A percentile compares a stretch with the other conserved stretches of the same genome.
Conservation (phyloP, 148 eudicot species). For the Heliamphora exappendiculata region DNA sequence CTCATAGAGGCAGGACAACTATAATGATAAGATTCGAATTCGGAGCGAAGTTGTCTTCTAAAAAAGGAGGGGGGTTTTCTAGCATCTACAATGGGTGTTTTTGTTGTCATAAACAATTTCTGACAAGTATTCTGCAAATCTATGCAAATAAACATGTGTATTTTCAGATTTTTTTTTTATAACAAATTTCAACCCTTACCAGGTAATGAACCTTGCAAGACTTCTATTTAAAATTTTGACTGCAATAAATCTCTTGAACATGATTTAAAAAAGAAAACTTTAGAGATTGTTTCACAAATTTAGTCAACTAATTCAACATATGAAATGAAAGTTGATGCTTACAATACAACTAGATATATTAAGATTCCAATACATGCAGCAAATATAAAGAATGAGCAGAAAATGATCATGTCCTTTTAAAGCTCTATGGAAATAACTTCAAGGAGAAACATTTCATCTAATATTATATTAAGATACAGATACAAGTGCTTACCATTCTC, state of each 20-base stretch:
- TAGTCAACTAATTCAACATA: neutral
- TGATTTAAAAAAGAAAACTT: neutral
- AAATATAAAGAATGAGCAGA: conserved; percentile 1
- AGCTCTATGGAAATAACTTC: neutral
- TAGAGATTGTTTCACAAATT: neutral
- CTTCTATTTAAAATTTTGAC: conserved; percentile 1
- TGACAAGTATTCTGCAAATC: too few relatives aligned
- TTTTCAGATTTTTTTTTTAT: neutral
- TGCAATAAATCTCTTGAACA: neutral
- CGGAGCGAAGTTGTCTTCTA: too few relatives aligned
- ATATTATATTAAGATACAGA: neutral
- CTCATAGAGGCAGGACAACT: too few relatives aligned
- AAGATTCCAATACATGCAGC: conserved; percentile 6
- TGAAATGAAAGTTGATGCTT: neutral
- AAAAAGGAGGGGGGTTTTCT: too few relatives aligned
- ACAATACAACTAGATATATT: conserved; percentile 2
- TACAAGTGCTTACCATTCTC: conserved; percentile 33
- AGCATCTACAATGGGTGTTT: too few relatives aligned
- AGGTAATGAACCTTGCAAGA: neutral
- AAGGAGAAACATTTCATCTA: neutral
- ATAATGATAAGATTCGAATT: too few relatives aligned
- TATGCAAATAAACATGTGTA: too few relatives aligned
- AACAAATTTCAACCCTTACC: neutral
- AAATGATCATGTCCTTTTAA: neutral
- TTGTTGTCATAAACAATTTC: too few relatives aligned